Evolutionary conservation across 495 filamentous ascomycete species (phyloP).

Genomic region (Trichoderma orchidacearum): DNA sequence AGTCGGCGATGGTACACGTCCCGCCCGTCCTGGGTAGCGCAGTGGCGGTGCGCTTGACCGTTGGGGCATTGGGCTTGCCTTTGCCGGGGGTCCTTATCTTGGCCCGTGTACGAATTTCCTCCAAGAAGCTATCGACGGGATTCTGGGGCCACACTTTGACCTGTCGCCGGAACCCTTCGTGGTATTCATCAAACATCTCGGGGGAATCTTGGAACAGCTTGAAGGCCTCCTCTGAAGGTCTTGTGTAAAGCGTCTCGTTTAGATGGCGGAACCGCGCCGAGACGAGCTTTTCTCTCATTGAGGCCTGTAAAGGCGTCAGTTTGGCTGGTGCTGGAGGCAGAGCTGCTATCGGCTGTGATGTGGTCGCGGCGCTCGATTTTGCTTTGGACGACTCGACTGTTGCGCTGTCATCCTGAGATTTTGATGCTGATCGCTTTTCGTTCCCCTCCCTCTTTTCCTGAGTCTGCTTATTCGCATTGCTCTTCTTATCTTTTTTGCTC

Average conservation of each 20-base stretch:
- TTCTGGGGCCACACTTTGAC: conserved; percentile 93
- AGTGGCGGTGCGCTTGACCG: conserved; percentile 6
- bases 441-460: conserved; percentile 5
- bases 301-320: conserved; percentile 81
- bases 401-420: background rate
- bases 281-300: conserved; percentile 85
- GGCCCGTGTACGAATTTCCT: conserved; percentile 44
- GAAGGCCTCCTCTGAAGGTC: conserved; percentile 65
- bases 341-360: conserved; percentile 3
- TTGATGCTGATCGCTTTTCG: background rate
- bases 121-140: conserved; percentile 74
- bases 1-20: conserved; percentile 67
- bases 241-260: conserved; percentile 92
- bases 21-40: conserved; percentile 35
- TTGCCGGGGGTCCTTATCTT: conserved; percentile 15
- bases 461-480: conserved; percentile 8
- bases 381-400: background rate
- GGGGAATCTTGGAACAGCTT: conserved; percentile 66
- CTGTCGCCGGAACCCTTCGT: conserved; percentile 86
- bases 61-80: conserved; percentile 4
- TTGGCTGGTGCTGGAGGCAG: conserved; percentile 24
- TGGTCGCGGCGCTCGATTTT: background rate
- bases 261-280: conserved; percentile 93
- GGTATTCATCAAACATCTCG: conserved; percentile 87
- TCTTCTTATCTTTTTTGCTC: conserved; percentile 12